Evolutionary conservation across 306 rosid species (phyloP).

Genomic region (Alnus rubra): DNA sequence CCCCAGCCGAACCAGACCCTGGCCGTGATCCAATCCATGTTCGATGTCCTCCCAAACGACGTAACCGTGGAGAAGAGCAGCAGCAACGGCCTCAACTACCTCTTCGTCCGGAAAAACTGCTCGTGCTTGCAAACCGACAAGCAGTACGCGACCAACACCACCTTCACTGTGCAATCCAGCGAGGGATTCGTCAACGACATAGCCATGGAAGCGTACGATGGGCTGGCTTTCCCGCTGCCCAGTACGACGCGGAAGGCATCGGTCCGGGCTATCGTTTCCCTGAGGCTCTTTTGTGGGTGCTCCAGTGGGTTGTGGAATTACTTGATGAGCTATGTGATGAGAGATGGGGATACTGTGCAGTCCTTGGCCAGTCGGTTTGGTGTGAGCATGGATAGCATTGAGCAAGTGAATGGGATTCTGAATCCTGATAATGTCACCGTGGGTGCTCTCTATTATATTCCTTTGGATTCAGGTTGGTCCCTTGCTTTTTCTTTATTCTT

Average conservation of each 20-base stretch:
- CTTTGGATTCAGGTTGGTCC: conserved; percentile 83
- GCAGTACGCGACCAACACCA: conserved; percentile 69
- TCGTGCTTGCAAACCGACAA: conserved; percentile 63
- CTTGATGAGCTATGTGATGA: conserved; percentile 85
- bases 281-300: conserved; percentile 89
- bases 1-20: conserved; percentile 60
- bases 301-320: conserved; percentile 92
- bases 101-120: conserved; percentile 80
- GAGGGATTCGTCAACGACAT: conserved; percentile 61
- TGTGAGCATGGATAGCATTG: conserved; percentile 94
- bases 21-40: conserved; percentile 73
- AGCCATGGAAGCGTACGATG: conserved; percentile 76
- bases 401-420: conserved; percentile 67
- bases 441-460: conserved; percentile 83
- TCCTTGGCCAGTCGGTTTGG: conserved; percentile 92
- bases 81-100: conserved; percentile 48
- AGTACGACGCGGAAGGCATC: conserved; percentile 61
- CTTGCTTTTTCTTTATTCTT: conserved; percentile 13
- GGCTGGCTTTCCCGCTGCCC: conserved; percentile 53
- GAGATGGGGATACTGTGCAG: conserved; percentile 76
- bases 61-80: conserved; percentile 66
- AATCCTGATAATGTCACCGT: conserved; percentile 84
- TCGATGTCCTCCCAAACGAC: conserved; percentile 77
- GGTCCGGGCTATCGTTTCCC: conserved; percentile 72
- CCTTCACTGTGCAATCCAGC: conserved; percentile 75